Evolutionary conservation across 108 stramenopile species (phyloP), one percentile per base, ranked within the genome.

Genomic region (Cyclotella cryptica): DNA sequence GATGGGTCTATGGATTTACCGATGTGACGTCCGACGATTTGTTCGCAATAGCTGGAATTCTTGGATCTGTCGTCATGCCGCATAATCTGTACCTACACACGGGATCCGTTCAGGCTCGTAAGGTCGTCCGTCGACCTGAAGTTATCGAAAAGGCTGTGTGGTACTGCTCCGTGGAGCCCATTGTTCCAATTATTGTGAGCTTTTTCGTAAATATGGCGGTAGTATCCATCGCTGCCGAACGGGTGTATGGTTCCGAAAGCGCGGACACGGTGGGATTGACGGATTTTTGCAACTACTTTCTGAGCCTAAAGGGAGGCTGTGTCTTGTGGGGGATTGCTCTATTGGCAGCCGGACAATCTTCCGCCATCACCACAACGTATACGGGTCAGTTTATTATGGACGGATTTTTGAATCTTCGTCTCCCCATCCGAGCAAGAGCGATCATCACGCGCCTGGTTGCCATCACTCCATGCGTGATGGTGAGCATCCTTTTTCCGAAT

Each of bases 321-420:
- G 42, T 90, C 19, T 59, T 96, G 49, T 96, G 95, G 95, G 92
- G 81, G 13, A 75, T 94, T 17, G 95, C 93, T 1, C 71, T 96
- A 26, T 70, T 96, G 59, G 95, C 93, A 11, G 91, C 95, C 0
- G 95, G 93, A 8, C 95, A 96, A 67, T 81, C 78, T 64, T 83
- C 80, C 43, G 88, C 86, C 35, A 94, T 96, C 77, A 96, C 95
- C 27, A 92, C 91, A 7, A 96, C 95, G 1, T 94, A 89, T 70
- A 90, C 95, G 4, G 95, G 95, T 24, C 95, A 96, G 64, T 92
- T 86, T 53, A 87, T 96, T 35, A 94, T 94, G 92, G 91, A 93
- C 44, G 95, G 95, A 0, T 96, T 96, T 65, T 66, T 94, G 57
- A 66, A 93, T 40, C 62, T 96, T 7, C 76, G 81, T 53, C 64